Evolutionary conservation across 225 moss, liverwort and hornwort genomes (phyloP).

Genomic region (Pseudisothecium myosuroides): DNA sequence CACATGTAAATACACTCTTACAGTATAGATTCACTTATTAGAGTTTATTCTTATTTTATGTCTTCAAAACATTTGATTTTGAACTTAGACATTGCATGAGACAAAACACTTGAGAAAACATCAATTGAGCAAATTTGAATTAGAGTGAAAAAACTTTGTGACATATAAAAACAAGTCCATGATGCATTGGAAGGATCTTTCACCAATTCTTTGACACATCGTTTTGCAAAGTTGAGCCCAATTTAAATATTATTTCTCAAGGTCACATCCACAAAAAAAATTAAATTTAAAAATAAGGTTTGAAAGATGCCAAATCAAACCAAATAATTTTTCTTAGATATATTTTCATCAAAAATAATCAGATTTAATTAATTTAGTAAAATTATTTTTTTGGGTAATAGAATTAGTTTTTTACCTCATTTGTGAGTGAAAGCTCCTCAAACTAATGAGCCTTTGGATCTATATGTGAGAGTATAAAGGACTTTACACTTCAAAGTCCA

Average conservation of each 20-base stretch:
- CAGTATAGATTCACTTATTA: too few species aligned
- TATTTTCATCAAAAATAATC: background rate
- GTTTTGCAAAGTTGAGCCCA: background rate
- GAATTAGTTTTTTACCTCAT: background rate
- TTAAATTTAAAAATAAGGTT: background rate
- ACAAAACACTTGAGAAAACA: background rate
- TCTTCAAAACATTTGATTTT: background rate
- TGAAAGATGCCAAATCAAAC: background rate
- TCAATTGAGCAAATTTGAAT: background rate
- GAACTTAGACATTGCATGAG: background rate
- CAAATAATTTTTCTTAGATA: fast-evolving
- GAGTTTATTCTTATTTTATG: background rate
- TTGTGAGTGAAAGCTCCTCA: background rate
- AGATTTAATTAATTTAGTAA: background rate
- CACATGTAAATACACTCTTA: background rate
- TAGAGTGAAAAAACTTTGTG: background rate
- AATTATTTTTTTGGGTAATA: background rate
- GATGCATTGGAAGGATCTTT: too few species aligned
- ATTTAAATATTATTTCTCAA: background rate
- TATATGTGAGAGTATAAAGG: background rate
- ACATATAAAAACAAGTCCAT: background rate
- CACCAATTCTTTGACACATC: too few species aligned
- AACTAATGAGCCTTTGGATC: background rate
- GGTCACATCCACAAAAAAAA: background rate
- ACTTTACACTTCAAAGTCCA: background rate